phyloP scores from a whole-genome alignment of 2,329 filamentous ascomycete genomes.

The Penicillium italicum region DNA sequence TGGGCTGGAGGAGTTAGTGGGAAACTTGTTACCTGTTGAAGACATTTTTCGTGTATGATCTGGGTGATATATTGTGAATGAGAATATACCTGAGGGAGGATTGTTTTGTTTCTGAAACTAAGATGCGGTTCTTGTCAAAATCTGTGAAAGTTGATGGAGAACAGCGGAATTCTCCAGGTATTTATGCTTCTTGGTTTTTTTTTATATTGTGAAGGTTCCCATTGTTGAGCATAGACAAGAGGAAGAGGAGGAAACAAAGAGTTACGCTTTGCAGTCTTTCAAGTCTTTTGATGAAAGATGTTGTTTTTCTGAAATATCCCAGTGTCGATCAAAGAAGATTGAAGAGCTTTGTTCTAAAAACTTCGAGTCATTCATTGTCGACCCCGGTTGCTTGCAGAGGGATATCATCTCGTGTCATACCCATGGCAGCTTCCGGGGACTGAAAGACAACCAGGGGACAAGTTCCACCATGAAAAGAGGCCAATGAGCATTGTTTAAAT shows the following conservation, averaged over 20 bases:
- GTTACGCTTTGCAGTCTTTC: neutral
- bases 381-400: neutral
- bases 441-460: no score
- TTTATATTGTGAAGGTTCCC: neutral
- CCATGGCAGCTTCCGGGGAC: no score
- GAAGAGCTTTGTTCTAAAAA: neutral
- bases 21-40: neutral
- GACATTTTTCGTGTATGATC: neutral
- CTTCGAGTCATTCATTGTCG: neutral
- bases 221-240: neutral
- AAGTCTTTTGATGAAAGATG: neutral
- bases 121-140: neutral
- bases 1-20: neutral
- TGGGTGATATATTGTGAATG: neutral
- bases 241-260: neutral
- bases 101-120: neutral
- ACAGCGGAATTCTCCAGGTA: neutral
- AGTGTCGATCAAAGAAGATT: neutral
- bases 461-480: no score
- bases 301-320: neutral
- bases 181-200: neutral
- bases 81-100: neutral
- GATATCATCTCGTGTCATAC: neutral
- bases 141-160: neutral
- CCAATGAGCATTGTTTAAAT: no score